A percentile compares a stretch with the other conserved stretches of the same genome.
Evolutionary conservation across 176 grass and related monocot genomes (phyloP).

Genomic region (Echinochloa phyllopogon): DNA sequence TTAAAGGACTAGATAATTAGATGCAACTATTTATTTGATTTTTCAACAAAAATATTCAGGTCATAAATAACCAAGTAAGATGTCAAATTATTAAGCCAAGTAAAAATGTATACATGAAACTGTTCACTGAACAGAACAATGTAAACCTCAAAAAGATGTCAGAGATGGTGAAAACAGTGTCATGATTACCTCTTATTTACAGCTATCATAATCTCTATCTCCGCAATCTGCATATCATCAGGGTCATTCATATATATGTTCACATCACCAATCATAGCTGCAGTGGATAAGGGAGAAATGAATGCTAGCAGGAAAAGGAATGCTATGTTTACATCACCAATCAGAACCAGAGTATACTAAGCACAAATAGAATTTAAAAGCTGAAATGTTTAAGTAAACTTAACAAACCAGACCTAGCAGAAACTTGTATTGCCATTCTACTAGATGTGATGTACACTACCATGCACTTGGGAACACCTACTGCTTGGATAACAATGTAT

Average conservation of each 20-base stretch:
- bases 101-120: not conserved
- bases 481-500: too few relatives aligned
- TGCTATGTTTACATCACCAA: not conserved
- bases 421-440: conserved; percentile 2
- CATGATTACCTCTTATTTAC: conserved; percentile 66
- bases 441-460: not conserved
- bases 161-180: not conserved
- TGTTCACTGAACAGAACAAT: not conserved
- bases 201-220: conserved; percentile 97
- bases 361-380: not conserved
- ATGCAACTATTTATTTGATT: not conserved
- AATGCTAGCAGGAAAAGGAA: not conserved
- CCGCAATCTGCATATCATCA: conserved; percentile 67
- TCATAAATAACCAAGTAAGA: not conserved
- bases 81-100: not conserved
- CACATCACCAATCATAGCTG: conserved; percentile 97
- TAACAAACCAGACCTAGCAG: not conserved
- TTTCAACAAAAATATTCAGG: not conserved
- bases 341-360: not conserved
- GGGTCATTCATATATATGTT: conserved; percentile 97
- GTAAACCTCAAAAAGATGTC: not conserved
- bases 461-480: not conserved
- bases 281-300: not conserved
- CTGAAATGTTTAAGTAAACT: not conserved
- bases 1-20: not conserved